Conservation (phyloP, 2,329 filamentous ascomycete species). For the Verticillium longisporum region DNA sequence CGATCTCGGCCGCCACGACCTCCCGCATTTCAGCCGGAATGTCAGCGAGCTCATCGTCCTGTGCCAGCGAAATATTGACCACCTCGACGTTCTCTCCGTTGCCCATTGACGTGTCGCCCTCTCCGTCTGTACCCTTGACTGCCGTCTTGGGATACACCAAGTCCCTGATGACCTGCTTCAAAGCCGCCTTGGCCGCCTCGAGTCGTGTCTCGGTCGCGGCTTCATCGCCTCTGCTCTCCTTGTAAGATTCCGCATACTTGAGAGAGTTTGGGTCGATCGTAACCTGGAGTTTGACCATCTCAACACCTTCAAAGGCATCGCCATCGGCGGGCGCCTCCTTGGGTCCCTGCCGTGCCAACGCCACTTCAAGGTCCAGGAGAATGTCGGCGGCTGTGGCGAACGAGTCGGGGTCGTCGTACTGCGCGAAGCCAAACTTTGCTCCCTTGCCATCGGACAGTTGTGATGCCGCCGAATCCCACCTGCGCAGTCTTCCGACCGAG, state of each 20-base stretch:
- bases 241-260: slow-evolving; percentile 80
- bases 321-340: slow-evolving; percentile 31
- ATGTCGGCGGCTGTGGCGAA: slow-evolving; percentile 80
- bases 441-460: slow-evolving; percentile 63
- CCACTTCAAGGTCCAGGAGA: slow-evolving; percentile 74
- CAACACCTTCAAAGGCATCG: slow-evolving; percentile 45
- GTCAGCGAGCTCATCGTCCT: slow-evolving; percentile 90
- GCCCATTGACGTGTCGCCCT: slow-evolving; percentile 65
- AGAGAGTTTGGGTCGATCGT: slow-evolving; percentile 76
- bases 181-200: slow-evolving; percentile 59
- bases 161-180: slow-evolving; percentile 63
- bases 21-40: slow-evolving; percentile 96
- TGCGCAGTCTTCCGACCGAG: slow-evolving; percentile 70
- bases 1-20: slow-evolving; percentile 88
- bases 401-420: slow-evolving; percentile 88
- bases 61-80: slow-evolving; percentile 78
- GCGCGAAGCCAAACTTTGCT: slow-evolving; percentile 87
- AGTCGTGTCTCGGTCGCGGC: slow-evolving; percentile 59
- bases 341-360: slow-evolving; percentile 64
- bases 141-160: slow-evolving; percentile 61
- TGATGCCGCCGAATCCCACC: slow-evolving; percentile 72
- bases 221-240: slow-evolving; percentile 58
- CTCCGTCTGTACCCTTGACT: slow-evolving; percentile 43
- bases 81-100: slow-evolving; percentile 69
- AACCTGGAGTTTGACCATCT: slow-evolving; percentile 65